Conservation (phyloP, 768 basidiomycete species). For the Boletus sp. region DNA sequence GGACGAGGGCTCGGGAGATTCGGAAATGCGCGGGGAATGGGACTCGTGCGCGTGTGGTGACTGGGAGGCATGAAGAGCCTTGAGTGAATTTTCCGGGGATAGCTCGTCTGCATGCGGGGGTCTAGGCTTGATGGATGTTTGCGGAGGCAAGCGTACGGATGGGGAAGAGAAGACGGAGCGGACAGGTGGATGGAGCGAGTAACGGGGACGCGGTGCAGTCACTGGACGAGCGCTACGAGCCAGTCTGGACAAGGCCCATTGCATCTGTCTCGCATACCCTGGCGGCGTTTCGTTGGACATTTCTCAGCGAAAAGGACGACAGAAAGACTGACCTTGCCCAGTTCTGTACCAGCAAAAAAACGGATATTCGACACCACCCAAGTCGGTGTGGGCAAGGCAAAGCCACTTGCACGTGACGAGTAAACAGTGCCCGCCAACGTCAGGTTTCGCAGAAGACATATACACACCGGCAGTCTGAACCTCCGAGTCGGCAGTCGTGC, state of each 20-base stretch:
- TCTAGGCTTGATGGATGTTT: constrained; percentile 4
- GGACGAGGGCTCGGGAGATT: background rate
- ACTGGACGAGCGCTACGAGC: constrained; percentile 39
- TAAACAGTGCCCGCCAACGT: background rate
- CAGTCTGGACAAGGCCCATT: constrained; percentile 57
- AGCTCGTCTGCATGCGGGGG: background rate
- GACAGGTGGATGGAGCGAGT: background rate
- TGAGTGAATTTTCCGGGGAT: background rate
- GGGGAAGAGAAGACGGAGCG: constrained; percentile 12
- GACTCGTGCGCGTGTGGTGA: background rate
- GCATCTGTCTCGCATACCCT: constrained; percentile 70
- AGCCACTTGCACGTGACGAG: constrained; percentile 21
- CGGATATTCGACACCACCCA: background rate
- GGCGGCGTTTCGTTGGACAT: background rate
- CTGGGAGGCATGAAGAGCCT: background rate
- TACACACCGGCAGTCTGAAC: background rate
- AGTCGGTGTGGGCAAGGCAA: background rate
- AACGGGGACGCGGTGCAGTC: background rate
- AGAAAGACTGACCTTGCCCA: constrained; percentile 15
- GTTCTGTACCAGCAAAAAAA: background rate
- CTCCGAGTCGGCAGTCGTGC: background rate
- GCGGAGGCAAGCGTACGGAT: background rate
- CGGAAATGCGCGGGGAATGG: background rate
- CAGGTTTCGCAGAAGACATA: background rate
- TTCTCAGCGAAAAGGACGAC: background rate